A percentile compares a stretch with the other conserved stretches of the same genome.
phyloP scores from a whole-genome alignment of 2,329 filamentous ascomycete species.

The Aspergillus transmontanensis region DNA sequence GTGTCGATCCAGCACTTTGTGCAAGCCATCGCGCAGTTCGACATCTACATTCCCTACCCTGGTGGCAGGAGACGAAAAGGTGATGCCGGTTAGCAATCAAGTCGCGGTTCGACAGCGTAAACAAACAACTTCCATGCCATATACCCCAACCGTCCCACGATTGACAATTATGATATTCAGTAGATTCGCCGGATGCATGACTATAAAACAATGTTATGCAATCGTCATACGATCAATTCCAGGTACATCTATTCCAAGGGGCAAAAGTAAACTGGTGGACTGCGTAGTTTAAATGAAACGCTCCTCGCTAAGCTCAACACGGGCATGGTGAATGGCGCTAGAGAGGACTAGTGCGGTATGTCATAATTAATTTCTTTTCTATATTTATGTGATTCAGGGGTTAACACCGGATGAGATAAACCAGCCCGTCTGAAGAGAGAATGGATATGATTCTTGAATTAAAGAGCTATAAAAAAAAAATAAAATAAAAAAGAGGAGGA shows the following conservation, averaged over 20 bases:
- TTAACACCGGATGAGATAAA: neutral
- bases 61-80: conserved; percentile 32
- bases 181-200: neutral
- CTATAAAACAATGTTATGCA: conserved; percentile 9
- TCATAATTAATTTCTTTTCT: conserved; percentile 15
- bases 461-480: neutral
- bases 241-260: neutral
- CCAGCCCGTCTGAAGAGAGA: neutral
- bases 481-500: neutral
- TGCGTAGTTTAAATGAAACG: conserved; percentile 6
- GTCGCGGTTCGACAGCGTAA: neutral
- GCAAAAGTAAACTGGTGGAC: neutral
- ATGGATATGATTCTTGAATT: neutral
- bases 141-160: conserved; percentile 5
- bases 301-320: neutral
- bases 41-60: conserved; percentile 44
- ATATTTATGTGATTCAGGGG: conserved; percentile 18
- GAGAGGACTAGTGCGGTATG: conserved; percentile 17
- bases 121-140: conserved; percentile 6
- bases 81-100: conserved; percentile 5
- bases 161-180: conserved; percentile 1
- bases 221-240: conserved; percentile 9
- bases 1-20: conserved; percentile 75
- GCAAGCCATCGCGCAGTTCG: conserved; percentile 59
- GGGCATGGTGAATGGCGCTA: conserved; percentile 10